Conservation (phyloP, 352 stramenopile species). For the Globisporangium perplexum region DNA sequence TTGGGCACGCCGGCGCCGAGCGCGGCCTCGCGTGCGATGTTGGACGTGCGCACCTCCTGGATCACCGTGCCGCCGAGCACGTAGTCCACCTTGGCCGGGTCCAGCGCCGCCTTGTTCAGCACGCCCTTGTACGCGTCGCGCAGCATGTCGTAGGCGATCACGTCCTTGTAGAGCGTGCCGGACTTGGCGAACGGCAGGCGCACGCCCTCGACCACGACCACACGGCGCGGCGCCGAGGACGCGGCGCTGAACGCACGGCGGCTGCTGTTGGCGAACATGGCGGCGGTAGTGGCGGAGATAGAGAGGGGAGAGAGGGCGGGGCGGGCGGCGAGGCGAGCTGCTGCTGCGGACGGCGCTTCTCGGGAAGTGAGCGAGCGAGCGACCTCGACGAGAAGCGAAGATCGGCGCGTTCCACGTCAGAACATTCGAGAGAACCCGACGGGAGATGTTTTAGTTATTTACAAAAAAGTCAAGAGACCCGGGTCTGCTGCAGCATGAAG, state of each 20-base stretch:
- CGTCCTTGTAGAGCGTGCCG: constrained; percentile 95
- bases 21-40: constrained; percentile 95
- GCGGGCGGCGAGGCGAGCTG: no score
- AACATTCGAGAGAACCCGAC: not conserved
- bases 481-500: constrained; percentile 49
- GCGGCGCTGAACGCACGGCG: constrained; percentile 31
- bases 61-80: constrained; percentile 96
- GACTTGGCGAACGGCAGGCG: constrained; percentile 95
- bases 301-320: not conserved
- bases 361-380: not conserved
- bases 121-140: constrained; percentile 95
- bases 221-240: constrained; percentile 36
- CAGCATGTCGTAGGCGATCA: constrained; percentile 96
- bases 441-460: no score
- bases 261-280: constrained; percentile 22
- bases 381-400: not conserved
- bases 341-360: not conserved
- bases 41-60: constrained; percentile 96
- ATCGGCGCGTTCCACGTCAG: not conserved
- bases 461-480: no score
- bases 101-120: constrained; percentile 93
- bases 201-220: constrained; percentile 93
- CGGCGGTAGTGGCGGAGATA: not conserved
- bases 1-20: constrained; percentile 96
- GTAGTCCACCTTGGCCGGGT: constrained; percentile 96